A percentile compares a stretch with the other conserved stretches of the same genome.
These are phyloP conservation scores for Zopfia rhizophila DNA, from an alignment of 2,329 filamentous ascomycete species.

Conservation along the genomic window DNA sequence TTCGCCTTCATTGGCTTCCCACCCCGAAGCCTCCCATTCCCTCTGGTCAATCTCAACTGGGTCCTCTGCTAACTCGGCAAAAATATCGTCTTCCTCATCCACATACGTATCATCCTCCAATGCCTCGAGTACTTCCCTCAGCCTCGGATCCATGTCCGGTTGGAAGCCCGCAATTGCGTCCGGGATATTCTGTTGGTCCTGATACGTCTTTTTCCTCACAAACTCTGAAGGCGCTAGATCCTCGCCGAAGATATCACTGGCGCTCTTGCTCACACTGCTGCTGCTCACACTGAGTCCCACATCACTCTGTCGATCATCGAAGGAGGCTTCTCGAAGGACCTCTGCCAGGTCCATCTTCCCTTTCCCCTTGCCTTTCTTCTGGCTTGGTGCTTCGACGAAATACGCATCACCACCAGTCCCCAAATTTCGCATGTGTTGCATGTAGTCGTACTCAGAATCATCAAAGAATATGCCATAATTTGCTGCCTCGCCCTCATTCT, in stretches of 20 bases:
- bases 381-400: slow-evolving; percentile 79
- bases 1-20: slow-evolving; percentile 46
- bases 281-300: slow-evolving; percentile 56
- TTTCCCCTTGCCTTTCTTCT: slow-evolving; percentile 75
- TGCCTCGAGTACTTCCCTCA: slow-evolving; percentile 91
- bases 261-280: slow-evolving; percentile 51
- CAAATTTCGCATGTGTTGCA: slow-evolving; percentile 96
- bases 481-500: slow-evolving; percentile 96
- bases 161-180: slow-evolving; percentile 94
- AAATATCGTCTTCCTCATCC: slow-evolving; percentile 84
- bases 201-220: slow-evolving; percentile 80
- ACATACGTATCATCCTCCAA: slow-evolving; percentile 96
- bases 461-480: slow-evolving; percentile 94
- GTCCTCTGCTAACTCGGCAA: slow-evolving; percentile 75
- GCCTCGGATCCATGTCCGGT: slow-evolving; percentile 94
- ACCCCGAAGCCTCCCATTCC: slow-evolving; percentile 76
- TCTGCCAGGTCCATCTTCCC: slow-evolving; percentile 84
- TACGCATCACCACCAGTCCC: slow-evolving; percentile 75
- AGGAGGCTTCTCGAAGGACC: slow-evolving; percentile 69
- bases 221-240: slow-evolving; percentile 84
- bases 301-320: slow-evolving; percentile 55
- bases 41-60: slow-evolving; percentile 78
- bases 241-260: slow-evolving; percentile 71
- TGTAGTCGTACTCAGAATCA: slow-evolving; percentile 97
- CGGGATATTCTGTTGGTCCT: slow-evolving; percentile 91